These are phyloP conservation scores for Corrigiola litoralis DNA, from an alignment of 179 eudicot genomes.

Conservation along the genomic window DNA sequence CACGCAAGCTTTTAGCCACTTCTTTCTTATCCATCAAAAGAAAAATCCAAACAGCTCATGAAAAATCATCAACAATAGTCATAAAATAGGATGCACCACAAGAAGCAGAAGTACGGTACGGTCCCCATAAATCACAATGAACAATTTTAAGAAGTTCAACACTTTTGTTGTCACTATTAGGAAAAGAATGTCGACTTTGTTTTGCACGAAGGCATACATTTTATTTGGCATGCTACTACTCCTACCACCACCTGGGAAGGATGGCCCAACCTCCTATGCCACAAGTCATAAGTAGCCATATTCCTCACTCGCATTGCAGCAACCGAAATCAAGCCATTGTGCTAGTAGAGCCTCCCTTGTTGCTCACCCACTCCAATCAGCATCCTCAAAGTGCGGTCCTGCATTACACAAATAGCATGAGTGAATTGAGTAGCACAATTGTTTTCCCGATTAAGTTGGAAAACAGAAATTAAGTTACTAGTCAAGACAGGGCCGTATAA, in stretches of 20 bases:
- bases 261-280: not conserved
- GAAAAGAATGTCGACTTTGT: not conserved
- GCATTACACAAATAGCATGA: not conserved
- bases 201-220: not conserved
- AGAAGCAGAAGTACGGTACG: not conserved
- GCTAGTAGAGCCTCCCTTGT: not conserved
- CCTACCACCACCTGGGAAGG: not conserved
- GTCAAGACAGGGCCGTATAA: not conserved
- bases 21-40: not conserved
- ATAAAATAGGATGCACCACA: constrained; percentile 5
- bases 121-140: constrained; percentile 5
- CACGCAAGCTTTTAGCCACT: not conserved
- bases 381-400: constrained; percentile 1
- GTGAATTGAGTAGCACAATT: not conserved
- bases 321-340: not conserved
- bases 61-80: not conserved
- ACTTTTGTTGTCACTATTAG: not conserved
- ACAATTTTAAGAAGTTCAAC: not conserved
- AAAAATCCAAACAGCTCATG: not conserved
- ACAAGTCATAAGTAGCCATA: not conserved
- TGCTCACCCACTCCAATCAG: constrained; percentile 7
- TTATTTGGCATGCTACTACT: too few relatives aligned
- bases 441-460: not conserved
- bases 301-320: not conserved
- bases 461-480: not conserved